Evolutionary conservation across 2,329 filamentous ascomycete species (phyloP), one percentile per base, ranked within the genome.

Genomic region (Coniochaeta sp.): DNA sequence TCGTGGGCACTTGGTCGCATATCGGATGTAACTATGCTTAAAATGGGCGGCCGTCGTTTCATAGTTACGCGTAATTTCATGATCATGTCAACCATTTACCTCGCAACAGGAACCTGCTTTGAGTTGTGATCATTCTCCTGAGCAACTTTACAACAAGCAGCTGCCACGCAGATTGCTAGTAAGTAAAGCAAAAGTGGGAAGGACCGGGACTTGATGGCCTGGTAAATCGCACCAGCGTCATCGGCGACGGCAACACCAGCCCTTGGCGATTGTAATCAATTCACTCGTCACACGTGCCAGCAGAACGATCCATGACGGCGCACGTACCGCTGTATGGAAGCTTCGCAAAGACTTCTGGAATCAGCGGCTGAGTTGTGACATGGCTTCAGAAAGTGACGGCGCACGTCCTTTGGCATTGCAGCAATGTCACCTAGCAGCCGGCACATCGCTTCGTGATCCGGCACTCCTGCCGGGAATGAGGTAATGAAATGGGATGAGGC

Each of bases 21-120:
- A 50, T 50, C 44, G 22, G 44, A 50, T 50, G 44, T 50, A 50
- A 50, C 44, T 50, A 50, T 50, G 44, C 44, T 50, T 50, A 50
- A n/a, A 50, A 50, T 50, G 19, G 19, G 44, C 28, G 44, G 44
- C 19, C 28, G 44, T 50, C 6, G 44, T 50, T 26, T 24, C 44
- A 26, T 50, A 50, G 3, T 14, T 50, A 26, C 22, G 14, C 28
- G 44, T 24, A 14, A 19, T 50, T 50, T 4, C 40, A 24, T 31
- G 28, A 31, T 31, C 9, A 6, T 31, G 28, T 31, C 28, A 9
- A 31, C 28, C 28, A 31, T 31, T 31, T 31, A 9, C 28, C 28
- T 31, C 28, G 9, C 28, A 31, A 31, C 28, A 31, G 28, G 9
- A 31, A 6, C 28, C 28, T 31, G 28, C 9, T 31, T 9, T 14